Base-by-base conservation (phyloP, 2,329 filamentous ascomycete species). In the Neopestalotiopsis clavispora region DNA sequence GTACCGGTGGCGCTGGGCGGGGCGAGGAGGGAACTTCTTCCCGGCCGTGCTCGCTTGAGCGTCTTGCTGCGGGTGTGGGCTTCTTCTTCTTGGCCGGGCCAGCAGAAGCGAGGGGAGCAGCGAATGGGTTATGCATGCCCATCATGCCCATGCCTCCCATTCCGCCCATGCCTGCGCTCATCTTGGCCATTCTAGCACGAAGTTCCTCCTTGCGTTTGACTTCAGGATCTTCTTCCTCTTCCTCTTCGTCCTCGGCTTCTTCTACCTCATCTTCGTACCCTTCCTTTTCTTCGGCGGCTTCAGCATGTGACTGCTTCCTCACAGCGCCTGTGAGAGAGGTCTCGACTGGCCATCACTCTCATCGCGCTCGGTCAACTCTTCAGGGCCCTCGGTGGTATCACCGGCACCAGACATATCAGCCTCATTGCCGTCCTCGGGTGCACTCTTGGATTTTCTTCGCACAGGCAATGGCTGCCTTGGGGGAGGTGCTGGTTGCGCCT, bases 131-230 rank as follows among this genome's bases (percentile, higher is more conserved):
- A 28, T 59, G 57, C 34, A 62, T 62, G 28, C 59, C 59, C 78
- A 94, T 90, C 92, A 98, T 97, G 61, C 94, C 94, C 67, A 70
- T 70, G 56, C 67, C 67, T 23, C 65, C 64, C 65, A 69, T 65
- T 32, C 57, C 74, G 28, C 78, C 78, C 94, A 97, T 97, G 28
- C 95, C 95, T 67, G 95, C 95, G 74, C 95, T 97, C 92, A 99
- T 96, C 82, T 97, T 98, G 60, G 96, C 96, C 94, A 99, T 99
- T 74, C 96, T 90, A 71, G 96, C 94, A 70, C 96, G 90, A 40
- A 99, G 85, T 78, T 98, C 95, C 81, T 97, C 91, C 78, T 92
- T 93, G 66, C 95, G 91, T 73, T 89, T 91, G 28, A 94, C 86
- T 79, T 99, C 96, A 1, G 94, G 94, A 75, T 98, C 95, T 65